Percentiles rank a stretch among this genome's conserved stretches.
phyloP scores from a whole-genome alignment of 2,329 filamentous ascomycete genomes.

The Lachnellula subtilissima region DNA sequence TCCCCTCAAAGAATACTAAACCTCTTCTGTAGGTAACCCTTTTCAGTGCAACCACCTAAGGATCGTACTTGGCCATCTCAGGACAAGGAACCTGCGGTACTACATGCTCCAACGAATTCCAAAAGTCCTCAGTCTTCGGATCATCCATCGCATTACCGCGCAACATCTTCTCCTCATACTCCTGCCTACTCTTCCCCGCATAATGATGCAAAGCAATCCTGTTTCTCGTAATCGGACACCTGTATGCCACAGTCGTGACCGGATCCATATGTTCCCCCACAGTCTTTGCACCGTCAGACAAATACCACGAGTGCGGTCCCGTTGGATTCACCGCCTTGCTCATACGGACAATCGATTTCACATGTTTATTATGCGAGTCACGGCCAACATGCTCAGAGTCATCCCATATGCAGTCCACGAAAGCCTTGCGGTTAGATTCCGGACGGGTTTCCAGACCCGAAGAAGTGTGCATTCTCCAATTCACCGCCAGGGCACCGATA shows the following conservation, averaged over 20 bases:
- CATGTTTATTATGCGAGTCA: conserved; percentile 26
- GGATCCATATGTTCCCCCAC: conserved; percentile 27
- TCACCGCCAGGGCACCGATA: conserved; percentile 30
- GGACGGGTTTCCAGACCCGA: conserved; percentile 26
- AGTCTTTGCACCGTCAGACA: conserved; percentile 15
- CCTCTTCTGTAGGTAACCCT: background rate
- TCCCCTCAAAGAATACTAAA: background rate
- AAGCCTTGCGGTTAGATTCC: conserved; percentile 25
- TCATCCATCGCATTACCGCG: conserved; percentile 26
- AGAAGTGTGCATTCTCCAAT: conserved; percentile 33
- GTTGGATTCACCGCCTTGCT: conserved; percentile 15
- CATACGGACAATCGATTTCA: conserved; percentile 31
- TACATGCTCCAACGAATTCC: conserved; percentile 25
- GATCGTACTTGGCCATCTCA: conserved; percentile 28
- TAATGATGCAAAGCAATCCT: conserved; percentile 33
- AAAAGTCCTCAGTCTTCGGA: conserved; percentile 26
- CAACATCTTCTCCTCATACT: conserved; percentile 30
- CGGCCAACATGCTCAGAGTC: conserved; percentile 6
- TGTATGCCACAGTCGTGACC: conserved; percentile 17
- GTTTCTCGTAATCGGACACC: conserved; percentile 27
- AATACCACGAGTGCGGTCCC: conserved; percentile 23
- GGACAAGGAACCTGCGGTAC: conserved; percentile 23
- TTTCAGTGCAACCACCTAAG: background rate
- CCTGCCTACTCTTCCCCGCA: conserved; percentile 31
- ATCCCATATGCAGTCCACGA: conserved; percentile 30